These are phyloP conservation scores for Diospyros kaki DNA, from an alignment of 148 eudicot genomes.

Conservation along the genomic window DNA sequence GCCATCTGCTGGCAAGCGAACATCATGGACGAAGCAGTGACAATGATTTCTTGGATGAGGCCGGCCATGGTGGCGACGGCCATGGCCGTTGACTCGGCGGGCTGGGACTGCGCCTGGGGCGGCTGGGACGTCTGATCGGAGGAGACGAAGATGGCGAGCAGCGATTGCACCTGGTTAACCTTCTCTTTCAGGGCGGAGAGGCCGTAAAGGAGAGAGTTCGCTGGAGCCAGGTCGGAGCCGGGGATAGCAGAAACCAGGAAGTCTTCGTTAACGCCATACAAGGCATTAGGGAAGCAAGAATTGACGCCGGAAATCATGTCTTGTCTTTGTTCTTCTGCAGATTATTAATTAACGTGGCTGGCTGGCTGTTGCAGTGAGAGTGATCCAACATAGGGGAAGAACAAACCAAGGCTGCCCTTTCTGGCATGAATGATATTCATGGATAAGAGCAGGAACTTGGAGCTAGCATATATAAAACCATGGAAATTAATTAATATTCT, in stretches of 20 bases:
- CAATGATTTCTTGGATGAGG: constrained; percentile 60
- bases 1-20: constrained; percentile 67
- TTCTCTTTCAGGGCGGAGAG: constrained; percentile 49
- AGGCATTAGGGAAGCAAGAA: constrained; percentile 16
- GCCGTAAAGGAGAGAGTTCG: constrained; percentile 40
- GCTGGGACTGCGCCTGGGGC: neutral
- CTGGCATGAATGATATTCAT: too few relatives aligned
- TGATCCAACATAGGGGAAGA: too few relatives aligned
- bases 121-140: constrained; percentile 10
- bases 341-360: too few relatives aligned
- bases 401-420: too few relatives aligned
- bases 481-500: too few relatives aligned
- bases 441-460: too few relatives aligned
- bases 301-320: constrained; percentile 20
- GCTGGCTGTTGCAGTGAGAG: too few relatives aligned
- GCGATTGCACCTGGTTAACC: constrained; percentile 48
- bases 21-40: constrained; percentile 70
- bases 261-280: constrained; percentile 13
- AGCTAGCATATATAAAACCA: too few relatives aligned
- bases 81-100: constrained; percentile 21
- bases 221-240: constrained; percentile 16
- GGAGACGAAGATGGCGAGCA: constrained; percentile 25
- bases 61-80: constrained; percentile 43
- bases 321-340: neutral
- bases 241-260: constrained; percentile 15